phyloP scores from a whole-genome alignment of 1,284 basidiomycete species.

The Trichosporon sp. region DNA sequence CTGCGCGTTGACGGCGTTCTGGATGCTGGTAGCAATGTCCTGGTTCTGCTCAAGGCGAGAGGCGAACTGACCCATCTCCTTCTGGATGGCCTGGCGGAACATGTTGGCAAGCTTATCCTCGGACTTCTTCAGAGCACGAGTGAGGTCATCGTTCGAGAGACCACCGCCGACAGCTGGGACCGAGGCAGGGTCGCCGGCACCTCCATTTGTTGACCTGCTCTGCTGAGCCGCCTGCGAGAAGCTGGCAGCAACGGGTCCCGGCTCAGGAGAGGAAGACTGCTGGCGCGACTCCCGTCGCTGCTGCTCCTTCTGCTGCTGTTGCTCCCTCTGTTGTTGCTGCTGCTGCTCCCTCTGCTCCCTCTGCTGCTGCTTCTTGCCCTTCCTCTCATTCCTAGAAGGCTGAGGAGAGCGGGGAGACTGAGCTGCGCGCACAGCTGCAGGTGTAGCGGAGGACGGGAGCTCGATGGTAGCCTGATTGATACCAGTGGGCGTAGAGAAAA shows the following conservation, averaged over 20 bases:
- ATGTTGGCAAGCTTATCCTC: constrained; percentile 29
- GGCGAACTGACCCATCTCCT: constrained; percentile 5
- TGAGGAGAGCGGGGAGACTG: no score
- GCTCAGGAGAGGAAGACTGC: background rate
- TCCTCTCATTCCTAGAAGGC: constrained; percentile 1
- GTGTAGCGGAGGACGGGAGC: background rate
- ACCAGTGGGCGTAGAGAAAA: constrained; percentile 28
- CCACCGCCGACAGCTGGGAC: background rate
- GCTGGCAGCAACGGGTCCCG: background rate
- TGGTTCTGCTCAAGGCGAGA: constrained; percentile 8
- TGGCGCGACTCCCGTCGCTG: background rate
- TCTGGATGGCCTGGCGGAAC: constrained; percentile 15
- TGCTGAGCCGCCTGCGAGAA: background rate
- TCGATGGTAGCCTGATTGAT: constrained; percentile 28
- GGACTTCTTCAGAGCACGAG: constrained; percentile 22
- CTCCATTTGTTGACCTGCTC: background rate
- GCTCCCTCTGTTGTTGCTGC: background rate
- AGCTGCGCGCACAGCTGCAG: background rate
- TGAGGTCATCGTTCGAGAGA: constrained; percentile 11
- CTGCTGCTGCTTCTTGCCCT: constrained; percentile 8
- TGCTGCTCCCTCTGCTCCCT: background rate
- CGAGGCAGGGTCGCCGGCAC: background rate
- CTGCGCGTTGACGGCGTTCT: constrained; percentile 22
- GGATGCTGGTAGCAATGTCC: constrained; percentile 7
- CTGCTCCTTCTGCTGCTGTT: background rate